These are phyloP conservation scores for Aspergillus tubingensis DNA, from an alignment of 2,329 filamentous ascomycete genomes.

Conservation along the genomic window DNA sequence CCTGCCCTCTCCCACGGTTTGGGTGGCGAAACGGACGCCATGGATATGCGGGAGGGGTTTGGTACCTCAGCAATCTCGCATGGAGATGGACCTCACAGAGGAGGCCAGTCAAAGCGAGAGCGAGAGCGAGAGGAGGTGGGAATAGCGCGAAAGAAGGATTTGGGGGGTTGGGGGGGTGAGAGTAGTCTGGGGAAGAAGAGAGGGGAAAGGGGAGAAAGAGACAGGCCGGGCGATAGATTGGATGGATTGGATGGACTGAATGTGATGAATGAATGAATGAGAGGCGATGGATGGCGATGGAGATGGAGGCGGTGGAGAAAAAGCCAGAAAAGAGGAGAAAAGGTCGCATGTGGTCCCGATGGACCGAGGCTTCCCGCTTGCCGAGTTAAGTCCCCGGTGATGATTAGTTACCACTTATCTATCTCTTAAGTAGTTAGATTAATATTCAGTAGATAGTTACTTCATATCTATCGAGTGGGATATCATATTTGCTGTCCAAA, in stretches of 20 bases:
- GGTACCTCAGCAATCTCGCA: conserved; percentile 32
- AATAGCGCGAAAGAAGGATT: not conserved
- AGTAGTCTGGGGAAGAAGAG: conserved; percentile 1
- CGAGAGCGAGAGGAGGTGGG: not conserved
- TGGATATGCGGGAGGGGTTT: conserved; percentile 33
- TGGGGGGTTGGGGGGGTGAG: conserved; percentile 1
- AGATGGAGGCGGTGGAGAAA: conserved; percentile 22
- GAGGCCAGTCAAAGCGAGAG: conserved; percentile 2
- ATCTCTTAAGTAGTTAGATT: not conserved
- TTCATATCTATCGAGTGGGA: not conserved
- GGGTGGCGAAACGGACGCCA: conserved; percentile 75
- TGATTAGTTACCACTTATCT: not conserved
- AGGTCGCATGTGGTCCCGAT: conserved; percentile 21
- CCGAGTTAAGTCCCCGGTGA: not conserved
- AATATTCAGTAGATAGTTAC: not conserved
- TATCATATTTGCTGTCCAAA: not conserved
- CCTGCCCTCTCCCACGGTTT: conserved; percentile 94
- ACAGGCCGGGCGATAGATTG: not conserved
- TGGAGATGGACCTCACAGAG: conserved; percentile 23
- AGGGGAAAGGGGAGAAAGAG: conserved; percentile 15
- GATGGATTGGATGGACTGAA: conserved; percentile 16
- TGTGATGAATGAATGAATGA: conserved; percentile 8
- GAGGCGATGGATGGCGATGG: not conserved
- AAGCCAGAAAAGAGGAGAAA: conserved; percentile 13
- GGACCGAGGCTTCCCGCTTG: conserved; percentile 3